These are phyloP conservation scores for Populus pruinosa DNA, from an alignment of 345 rosid species.

Conservation along the genomic window DNA sequence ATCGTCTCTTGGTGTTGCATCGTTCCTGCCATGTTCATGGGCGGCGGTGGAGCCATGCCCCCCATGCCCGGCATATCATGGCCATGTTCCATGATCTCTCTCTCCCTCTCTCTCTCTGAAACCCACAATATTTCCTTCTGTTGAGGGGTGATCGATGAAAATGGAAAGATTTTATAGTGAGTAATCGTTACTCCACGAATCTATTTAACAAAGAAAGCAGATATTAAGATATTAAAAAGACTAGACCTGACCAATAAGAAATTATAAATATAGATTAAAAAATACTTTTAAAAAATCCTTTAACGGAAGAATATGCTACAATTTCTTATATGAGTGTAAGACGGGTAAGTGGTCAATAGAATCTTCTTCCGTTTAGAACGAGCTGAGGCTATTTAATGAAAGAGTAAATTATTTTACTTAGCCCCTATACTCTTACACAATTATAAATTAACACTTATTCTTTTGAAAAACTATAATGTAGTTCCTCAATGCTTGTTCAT, in stretches of 20 bases:
- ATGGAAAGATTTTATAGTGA: too few relatives aligned
- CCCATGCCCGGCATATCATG: neutral
- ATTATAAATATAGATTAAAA: too few relatives aligned
- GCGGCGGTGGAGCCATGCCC: neutral
- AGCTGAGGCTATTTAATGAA: neutral
- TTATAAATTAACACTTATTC: neutral
- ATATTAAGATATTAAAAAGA: too few relatives aligned
- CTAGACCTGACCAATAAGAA: too few relatives aligned
- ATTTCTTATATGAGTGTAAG: too few relatives aligned
- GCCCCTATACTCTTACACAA: neutral
- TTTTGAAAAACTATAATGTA: too few relatives aligned
- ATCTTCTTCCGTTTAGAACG: too few relatives aligned
- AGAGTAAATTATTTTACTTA: neutral
- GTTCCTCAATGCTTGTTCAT: too few relatives aligned
- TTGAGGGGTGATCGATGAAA: neutral
- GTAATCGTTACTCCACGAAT: too few relatives aligned
- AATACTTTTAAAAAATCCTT: too few relatives aligned
- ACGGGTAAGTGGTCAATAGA: neutral
- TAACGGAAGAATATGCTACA: too few relatives aligned
- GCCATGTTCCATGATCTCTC: neutral
- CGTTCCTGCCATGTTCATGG: neutral
- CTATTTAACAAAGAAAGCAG: too few relatives aligned
- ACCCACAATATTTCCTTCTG: neutral
- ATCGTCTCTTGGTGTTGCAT: constrained; percentile 6
- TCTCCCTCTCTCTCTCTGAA: neutral